phyloP scores from a whole-genome alignment of 116 monocot genomes.

The Trichopus zeylanicus region DNA sequence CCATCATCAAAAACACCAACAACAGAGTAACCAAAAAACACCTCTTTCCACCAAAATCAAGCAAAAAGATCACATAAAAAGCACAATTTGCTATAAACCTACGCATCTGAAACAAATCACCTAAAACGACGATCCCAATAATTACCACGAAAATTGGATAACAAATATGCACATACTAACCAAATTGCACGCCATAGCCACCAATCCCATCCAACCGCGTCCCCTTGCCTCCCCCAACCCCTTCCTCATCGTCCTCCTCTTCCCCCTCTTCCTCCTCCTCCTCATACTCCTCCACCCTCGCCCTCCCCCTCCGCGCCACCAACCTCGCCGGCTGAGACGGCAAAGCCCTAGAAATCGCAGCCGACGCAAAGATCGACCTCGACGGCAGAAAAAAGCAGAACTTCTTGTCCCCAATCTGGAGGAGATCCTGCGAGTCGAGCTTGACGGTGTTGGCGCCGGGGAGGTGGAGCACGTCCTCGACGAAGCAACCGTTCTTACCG shows the following conservation, averaged over 20 bases:
- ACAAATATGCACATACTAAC: background rate
- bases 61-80: background rate
- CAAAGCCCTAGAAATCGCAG: background rate
- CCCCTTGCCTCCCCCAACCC: slow-evolving; percentile 14
- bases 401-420: slow-evolving; percentile 48
- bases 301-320: background rate
- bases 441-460: slow-evolving; percentile 37
- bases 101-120: background rate
- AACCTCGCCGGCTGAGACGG: background rate
- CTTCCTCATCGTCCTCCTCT: slow-evolving; percentile 2
- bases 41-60: no score
- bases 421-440: slow-evolving; percentile 44
- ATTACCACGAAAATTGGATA: background rate
- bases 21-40: background rate
- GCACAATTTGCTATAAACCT: background rate
- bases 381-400: slow-evolving; percentile 41
- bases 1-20: background rate
- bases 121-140: background rate
- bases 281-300: slow-evolving; percentile 3
- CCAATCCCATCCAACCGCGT: slow-evolving; percentile 17
- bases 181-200: background rate
- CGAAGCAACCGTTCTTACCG: slow-evolving; percentile 50
- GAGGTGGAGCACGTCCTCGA: slow-evolving; percentile 45
- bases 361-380: slow-evolving; percentile 24
- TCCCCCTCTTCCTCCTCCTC: slow-evolving; percentile 7